Evolutionary conservation across 331 rosid species (phyloP).

Genomic region (Stylosanthes scabra): DNA sequence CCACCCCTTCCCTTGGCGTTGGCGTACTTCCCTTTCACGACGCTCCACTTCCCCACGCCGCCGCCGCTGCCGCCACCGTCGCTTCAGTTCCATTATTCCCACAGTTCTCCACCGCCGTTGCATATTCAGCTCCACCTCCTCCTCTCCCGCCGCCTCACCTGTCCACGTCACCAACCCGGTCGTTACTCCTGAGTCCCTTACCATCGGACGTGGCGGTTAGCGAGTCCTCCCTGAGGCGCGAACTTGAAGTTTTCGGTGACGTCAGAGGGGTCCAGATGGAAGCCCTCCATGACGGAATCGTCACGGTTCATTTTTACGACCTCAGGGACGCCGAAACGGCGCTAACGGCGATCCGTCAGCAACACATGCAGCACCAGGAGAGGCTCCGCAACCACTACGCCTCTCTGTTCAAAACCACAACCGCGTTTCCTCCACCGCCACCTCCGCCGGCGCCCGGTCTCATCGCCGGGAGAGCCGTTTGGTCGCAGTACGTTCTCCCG

Average conservation of each 20-base stretch:
- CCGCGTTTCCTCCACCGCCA: neutral
- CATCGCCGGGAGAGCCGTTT: conserved; percentile 38
- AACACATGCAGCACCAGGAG: conserved; percentile 65
- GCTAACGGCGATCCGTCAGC: conserved; percentile 64
- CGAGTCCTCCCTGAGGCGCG: conserved; percentile 54
- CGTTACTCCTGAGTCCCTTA: conserved; percentile 61
- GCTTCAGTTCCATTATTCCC: conserved; percentile 18
- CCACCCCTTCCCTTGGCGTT: conserved; percentile 6
- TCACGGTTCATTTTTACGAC: conserved; percentile 84
- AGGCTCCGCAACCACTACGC: conserved; percentile 55
- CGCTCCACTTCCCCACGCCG: conserved; percentile 6
- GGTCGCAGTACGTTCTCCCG: conserved; percentile 44
- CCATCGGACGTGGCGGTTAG: conserved; percentile 44
- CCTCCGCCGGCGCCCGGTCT: conserved; percentile 20
- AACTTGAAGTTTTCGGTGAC: conserved; percentile 73
- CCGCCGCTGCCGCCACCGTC: conserved; percentile 27
- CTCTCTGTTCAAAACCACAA: neutral
- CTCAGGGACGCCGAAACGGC: conserved; percentile 76
- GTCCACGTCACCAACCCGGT: conserved; percentile 67
- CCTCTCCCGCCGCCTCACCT: conserved; percentile 31
- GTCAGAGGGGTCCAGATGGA: conserved; percentile 83
- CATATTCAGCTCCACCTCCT: conserved; percentile 29
- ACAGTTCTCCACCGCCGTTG: conserved; percentile 28
- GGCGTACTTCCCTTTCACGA: neutral
- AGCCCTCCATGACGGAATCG: conserved; percentile 62